These are phyloP conservation scores for Sinapis alba DNA, from an alignment of 441 rosid genomes.

Conservation along the genomic window DNA sequence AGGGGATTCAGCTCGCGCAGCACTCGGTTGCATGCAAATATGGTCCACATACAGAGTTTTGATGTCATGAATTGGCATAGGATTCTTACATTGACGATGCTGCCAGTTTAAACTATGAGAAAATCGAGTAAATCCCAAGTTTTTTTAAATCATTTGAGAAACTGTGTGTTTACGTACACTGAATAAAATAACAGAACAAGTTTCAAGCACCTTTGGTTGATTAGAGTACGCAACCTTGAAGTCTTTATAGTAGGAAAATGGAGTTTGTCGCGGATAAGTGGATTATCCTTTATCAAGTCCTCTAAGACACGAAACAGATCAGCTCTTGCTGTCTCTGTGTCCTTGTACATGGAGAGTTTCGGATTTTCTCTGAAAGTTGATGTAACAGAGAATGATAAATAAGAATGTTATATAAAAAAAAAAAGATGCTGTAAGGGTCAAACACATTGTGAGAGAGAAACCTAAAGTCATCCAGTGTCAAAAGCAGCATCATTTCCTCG, in stretches of 20 bases:
- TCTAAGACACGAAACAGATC: constrained; percentile 2
- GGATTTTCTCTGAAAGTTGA: constrained; percentile 13
- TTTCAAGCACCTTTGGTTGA: constrained; percentile 15
- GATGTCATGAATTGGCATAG: constrained; percentile 12
- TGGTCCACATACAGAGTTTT: constrained; percentile 17
- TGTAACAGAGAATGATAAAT: background rate
- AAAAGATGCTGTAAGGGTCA: background rate
- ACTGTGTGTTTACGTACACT: background rate
- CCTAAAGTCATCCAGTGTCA: constrained; percentile 21
- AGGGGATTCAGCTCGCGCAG: constrained; percentile 5
- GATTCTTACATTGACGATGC: constrained; percentile 22
- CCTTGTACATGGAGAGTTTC: constrained; percentile 15
- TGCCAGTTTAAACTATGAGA: constrained; percentile 19
- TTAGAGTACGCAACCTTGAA: constrained; percentile 15
- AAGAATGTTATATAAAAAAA: background rate
- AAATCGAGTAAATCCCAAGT: constrained; percentile 5
- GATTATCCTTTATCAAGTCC: constrained; percentile 21
- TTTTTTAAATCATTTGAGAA: background rate
- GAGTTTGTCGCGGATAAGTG: constrained; percentile 23
- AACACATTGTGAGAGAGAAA: background rate
- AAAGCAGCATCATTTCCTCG: constrained; percentile 1
- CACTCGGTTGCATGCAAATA: constrained; percentile 11
- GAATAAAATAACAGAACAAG: background rate
- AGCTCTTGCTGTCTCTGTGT: constrained; percentile 4
- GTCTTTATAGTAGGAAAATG: constrained; percentile 6